Base-by-base conservation (phyloP, 1,284 basidiomycete species). In the Blastosporella zonata region DNA sequence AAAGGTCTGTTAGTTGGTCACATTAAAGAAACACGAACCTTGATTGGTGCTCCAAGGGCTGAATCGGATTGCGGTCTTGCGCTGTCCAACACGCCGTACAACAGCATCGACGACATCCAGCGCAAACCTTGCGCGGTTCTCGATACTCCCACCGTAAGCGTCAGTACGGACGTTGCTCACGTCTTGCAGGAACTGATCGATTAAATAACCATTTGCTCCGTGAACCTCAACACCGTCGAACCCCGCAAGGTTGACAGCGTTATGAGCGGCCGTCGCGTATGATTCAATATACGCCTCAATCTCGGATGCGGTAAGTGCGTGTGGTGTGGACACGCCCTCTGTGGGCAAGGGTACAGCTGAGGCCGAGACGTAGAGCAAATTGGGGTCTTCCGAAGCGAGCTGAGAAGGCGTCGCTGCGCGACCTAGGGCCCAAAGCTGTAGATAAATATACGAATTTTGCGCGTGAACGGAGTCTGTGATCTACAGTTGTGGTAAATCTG, bases 361-460 rank as follows among this genome's bases (percentile, higher is more conserved):
- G 2, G 52, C 48, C 10, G 47, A 47, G 25, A 55, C 48, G 34
- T 48, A 53, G 6, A 41, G 44, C 5, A 50, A 31, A 9, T 25
- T 25, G n/a, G 43, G 28, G 15, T 51, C 52, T 39, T 56, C 40
- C 22, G 52, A 35, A 5, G 22, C 54, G 10, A 69, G 63, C 12
- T 68, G 54, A 2, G 55, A 45, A 0, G 62, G 59, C 6, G 57
- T 44, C 5, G 72, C 70, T 4, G 65, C 64, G 3, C 74, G 67
- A 2, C 74, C 77, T 27, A 74, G 57, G 1, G 74, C 72, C 74
- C 74, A 76, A 1, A 78, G 63, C 57, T 81, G 78, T 8, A 67
- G 23, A 59, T 64, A 75, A 53, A 80, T 71, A 56, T 62, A 65
- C 0, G 66, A 70, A 2, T 67, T 69, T 50, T 73, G 71, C 3